Base-by-base conservation (phyloP, 192 early-diverging fungal genomes). In the Backusella australiensis region DNA sequence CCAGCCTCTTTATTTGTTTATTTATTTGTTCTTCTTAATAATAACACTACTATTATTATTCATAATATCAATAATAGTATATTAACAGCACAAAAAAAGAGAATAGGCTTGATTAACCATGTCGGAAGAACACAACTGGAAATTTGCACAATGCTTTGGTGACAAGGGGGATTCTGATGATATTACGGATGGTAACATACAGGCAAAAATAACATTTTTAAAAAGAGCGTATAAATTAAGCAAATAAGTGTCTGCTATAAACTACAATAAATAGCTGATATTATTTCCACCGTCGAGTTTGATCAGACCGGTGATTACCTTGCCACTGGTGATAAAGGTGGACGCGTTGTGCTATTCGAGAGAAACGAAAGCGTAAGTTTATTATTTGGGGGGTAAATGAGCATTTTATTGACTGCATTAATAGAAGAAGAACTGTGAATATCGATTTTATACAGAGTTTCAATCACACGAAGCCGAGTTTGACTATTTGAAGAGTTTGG, bases 391-490 rank as follows among this genome's bases (percentile, higher is more conserved):
- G 4, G 34, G 41, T 21, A 63, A 19, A 3, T 44, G 6, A 38
- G 32, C 11, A 39, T 2, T 14, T 3, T 75, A 53, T 41, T 26
- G n/a, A 39, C 68, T 35, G 7, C 21, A n/a, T 41, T 35, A 76
- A 44, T 83, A 96, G 95, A 97, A 97, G 84, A 94, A 96, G 79
- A 90, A 91, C 21, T 97, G 96, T 87, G 96, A 97, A 84, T 97
- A 96, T 90, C 96, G 96, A 84, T 97, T 97, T 77, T 93, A 94
- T 76, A 96, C 96, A 72, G 96, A 97, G 82, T 97, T 97, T 73
- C 96, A 97, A 83, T 97, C 96, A 59, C 96, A 97, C 82, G 96
- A 97, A 87, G 95, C 96, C 35, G 95, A 97, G 82, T 97, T 97
- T 76, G 96, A 97, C 82, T 97, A 96, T 80, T 86, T 97, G 63